Evolutionary conservation across 2,329 filamentous ascomycete species (phyloP).

Genomic region (Tolypocladium nubicola): DNA sequence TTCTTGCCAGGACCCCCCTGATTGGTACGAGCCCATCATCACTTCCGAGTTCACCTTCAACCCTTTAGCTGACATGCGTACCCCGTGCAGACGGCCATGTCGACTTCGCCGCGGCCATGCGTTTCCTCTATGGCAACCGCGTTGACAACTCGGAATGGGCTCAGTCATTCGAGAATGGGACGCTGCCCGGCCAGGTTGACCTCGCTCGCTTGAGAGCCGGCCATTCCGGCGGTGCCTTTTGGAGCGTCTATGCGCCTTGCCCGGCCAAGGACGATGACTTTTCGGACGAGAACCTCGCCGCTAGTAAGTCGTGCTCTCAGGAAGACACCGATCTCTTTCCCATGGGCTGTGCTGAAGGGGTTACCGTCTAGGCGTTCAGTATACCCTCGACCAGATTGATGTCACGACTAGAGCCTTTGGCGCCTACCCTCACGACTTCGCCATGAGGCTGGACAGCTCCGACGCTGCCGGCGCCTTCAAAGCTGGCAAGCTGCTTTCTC

Average conservation of each 20-base stretch:
- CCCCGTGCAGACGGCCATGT: slow-evolving; percentile 66
- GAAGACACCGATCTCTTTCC: background rate
- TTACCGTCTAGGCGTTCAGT: slow-evolving; percentile 40
- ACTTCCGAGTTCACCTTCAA: background rate
- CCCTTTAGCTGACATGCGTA: background rate
- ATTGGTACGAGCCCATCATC: slow-evolving; percentile 28
- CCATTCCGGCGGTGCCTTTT: slow-evolving; percentile 76
- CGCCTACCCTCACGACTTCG: slow-evolving; percentile 60
- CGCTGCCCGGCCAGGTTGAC: slow-evolving; percentile 63
- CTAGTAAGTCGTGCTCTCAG: slow-evolving; percentile 35
- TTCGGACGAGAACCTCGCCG: slow-evolving; percentile 59
- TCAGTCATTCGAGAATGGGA: slow-evolving; percentile 62
- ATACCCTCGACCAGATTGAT: slow-evolving; percentile 67
- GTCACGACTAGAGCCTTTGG: slow-evolving; percentile 53
- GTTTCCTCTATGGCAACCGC: slow-evolving; percentile 58
- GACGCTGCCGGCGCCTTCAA: slow-evolving; percentile 53
- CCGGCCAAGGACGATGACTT: slow-evolving; percentile 64
- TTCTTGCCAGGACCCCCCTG: slow-evolving; percentile 35
- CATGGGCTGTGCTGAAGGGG: background rate
- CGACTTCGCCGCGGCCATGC: slow-evolving; percentile 69
- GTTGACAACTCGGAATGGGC: slow-evolving; percentile 68
- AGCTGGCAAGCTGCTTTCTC: slow-evolving; percentile 58
- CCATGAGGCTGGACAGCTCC: slow-evolving; percentile 47
- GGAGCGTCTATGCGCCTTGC: slow-evolving; percentile 77
- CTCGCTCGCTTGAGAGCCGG: slow-evolving; percentile 63